Evolutionary conservation across 2,329 filamentous ascomycete genomes (phyloP).

Genomic region (Fonsecaea nubica): DNA sequence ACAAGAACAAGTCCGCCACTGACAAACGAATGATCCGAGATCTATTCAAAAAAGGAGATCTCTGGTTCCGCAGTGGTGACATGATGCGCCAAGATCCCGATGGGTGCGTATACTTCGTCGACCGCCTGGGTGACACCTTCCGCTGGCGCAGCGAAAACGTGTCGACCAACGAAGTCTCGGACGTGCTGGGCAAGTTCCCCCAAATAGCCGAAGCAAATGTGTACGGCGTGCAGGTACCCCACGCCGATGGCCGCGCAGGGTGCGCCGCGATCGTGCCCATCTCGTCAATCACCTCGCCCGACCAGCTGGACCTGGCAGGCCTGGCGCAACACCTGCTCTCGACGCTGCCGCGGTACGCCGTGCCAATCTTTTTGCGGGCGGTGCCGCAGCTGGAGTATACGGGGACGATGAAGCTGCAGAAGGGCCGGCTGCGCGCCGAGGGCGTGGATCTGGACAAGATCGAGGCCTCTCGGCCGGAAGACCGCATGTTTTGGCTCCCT

Average conservation of each 20-base stretch:
- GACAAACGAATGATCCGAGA: slow-evolving; percentile 74
- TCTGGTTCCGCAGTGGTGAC: slow-evolving; percentile 83
- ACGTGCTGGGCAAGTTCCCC: slow-evolving; percentile 71
- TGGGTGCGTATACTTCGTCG: slow-evolving; percentile 78
- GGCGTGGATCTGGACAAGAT: slow-evolving; percentile 39
- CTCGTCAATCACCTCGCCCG: slow-evolving; percentile 47
- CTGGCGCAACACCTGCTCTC: slow-evolving; percentile 65
- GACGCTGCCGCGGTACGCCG: slow-evolving; percentile 73
- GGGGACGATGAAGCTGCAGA: slow-evolving; percentile 83
- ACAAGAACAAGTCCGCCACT: slow-evolving; percentile 73
- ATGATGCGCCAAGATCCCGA: slow-evolving; percentile 74
- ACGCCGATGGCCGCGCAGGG: slow-evolving; percentile 82
- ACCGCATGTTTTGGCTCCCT: slow-evolving; percentile 39
- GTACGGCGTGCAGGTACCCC: slow-evolving; percentile 78
- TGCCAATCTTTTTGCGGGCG: slow-evolving; percentile 74
- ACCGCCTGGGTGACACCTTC: slow-evolving; percentile 65
- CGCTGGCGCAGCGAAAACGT: slow-evolving; percentile 78
- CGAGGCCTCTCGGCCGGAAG: slow-evolving; percentile 21
- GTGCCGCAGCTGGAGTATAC: slow-evolving; percentile 65
- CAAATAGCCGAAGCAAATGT: slow-evolving; percentile 79
- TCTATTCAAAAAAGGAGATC: slow-evolving; percentile 78
- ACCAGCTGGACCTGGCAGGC: slow-evolving; percentile 64
- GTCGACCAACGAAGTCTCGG: slow-evolving; percentile 78
- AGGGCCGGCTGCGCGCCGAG: slow-evolving; percentile 63
- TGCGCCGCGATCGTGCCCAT: slow-evolving; percentile 69